Evolutionary conservation across 306 rosid genomes (phyloP), one percentile per base, ranked within the genome.

Genomic region (Trichosanthes truncata): DNA sequence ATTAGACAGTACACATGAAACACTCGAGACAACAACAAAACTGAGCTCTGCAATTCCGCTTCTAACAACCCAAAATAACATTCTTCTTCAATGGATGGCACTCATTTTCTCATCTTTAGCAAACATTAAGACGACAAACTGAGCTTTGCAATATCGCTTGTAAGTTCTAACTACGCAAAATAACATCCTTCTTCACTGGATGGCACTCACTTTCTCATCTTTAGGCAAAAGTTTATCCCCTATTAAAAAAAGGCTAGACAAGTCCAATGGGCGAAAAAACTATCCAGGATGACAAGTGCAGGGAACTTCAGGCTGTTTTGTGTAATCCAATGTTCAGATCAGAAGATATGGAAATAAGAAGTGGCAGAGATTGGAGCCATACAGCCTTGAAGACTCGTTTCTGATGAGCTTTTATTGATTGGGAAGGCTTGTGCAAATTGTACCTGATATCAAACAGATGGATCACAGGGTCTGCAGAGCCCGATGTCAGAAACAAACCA

Each of bases 311-410:
- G n/a, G 60, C 51, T 78, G 87, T 81, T 81, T 93, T 93, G 87
- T 96, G 97, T 74, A 96, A 62, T 68, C 94, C 99, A 81, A 96
- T 81, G 84, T 90, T 86, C 74, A 96, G 86, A 84, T 96, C 99
- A 51, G 99, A 96, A 40, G 99, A 96, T 89, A 93, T 93, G 69
- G 99, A 96, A 71, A 96, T 68, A 40, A 96, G 90, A 77, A 93
- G 91, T 3, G 98, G 97, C 76, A 84, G 6, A 36, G 99, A 93
- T 55, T 85, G 85, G 76, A 93, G 99, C 97, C 97, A 93, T 77
- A 87, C 80, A n/a, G 99, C 98, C 87, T 86, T 89, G 87, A 96
- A 91, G 40, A 96, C 98, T 7, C 99, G 96, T 88, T 96, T 96
- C 77, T 91, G 92, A 81, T 96, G 99, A 63, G 97, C 99, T 43